Conservation (phyloP, 1,284 basidiomycete genomes). For the Ceratobasidium sp. region DNA sequence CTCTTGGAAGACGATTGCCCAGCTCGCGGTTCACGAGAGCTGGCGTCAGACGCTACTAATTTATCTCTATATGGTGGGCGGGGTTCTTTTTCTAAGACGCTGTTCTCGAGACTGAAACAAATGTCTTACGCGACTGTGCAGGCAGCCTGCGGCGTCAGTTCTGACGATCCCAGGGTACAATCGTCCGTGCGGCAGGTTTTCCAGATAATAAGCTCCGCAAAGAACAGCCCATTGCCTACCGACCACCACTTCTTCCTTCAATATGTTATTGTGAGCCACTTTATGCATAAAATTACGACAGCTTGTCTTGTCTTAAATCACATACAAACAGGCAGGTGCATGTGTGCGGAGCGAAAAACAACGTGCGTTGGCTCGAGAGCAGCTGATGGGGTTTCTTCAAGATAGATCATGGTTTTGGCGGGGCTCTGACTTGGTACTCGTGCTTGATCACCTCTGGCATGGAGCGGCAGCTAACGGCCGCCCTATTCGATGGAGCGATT, state of each 20-base stretch:
- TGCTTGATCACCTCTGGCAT: constrained; percentile 2
- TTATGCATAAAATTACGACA: not conserved
- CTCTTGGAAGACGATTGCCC: not conserved
- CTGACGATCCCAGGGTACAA: constrained; percentile 9
- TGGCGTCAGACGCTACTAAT: no score
- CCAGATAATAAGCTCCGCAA: not conserved
- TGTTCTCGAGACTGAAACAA: not conserved
- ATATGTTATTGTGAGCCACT: constrained; percentile 4
- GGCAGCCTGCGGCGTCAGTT: not conserved
- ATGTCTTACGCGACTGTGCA: not conserved
- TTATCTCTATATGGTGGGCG: constrained; percentile 3
- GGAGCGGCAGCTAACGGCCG: no score
- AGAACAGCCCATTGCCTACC: not conserved
- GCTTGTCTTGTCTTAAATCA: not conserved
- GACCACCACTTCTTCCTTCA: not conserved
- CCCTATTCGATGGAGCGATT: constrained; percentile 3
- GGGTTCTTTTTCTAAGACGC: not conserved
- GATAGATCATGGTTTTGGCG: not conserved
- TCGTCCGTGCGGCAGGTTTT: not conserved
- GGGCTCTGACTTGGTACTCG: not conserved
- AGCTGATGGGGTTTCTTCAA: not conserved
- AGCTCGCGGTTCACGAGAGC: no score
- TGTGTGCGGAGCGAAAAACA: constrained; percentile 1
- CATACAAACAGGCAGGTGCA: not conserved
- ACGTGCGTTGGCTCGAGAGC: not conserved